phyloP scores from a whole-genome alignment of 768 basidiomycete species.

The Tephrocybe sp. region DNA sequence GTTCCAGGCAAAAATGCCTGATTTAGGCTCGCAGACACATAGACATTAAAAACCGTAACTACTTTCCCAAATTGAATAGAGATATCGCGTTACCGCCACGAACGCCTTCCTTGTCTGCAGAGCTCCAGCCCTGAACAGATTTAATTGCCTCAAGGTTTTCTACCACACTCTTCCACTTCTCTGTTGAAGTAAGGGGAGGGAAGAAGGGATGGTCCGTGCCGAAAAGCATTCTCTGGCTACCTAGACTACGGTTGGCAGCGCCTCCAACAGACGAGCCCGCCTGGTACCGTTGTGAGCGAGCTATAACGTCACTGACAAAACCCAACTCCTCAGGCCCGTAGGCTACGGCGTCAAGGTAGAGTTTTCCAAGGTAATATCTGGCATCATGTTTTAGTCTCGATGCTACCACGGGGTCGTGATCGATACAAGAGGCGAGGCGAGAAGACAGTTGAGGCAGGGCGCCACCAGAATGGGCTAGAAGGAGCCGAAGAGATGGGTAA shows the following conservation, averaged over 20 bases:
- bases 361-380: slow-evolving; percentile 75
- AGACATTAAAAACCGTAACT: slow-evolving; percentile 9
- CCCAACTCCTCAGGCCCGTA: slow-evolving; percentile 85
- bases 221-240: slow-evolving; percentile 66
- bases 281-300: slow-evolving; percentile 53
- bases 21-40: neutral
- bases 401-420: slow-evolving; percentile 80
- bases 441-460: slow-evolving; percentile 82
- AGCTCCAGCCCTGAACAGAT: slow-evolving; percentile 56
- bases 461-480: slow-evolving; percentile 88
- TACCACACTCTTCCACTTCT: slow-evolving; percentile 82
- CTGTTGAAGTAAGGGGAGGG: slow-evolving; percentile 65
- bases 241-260: slow-evolving; percentile 36
- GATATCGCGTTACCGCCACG: slow-evolving; percentile 70
- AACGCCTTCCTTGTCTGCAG: slow-evolving; percentile 60
- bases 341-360: slow-evolving; percentile 85
- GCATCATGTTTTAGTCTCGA: slow-evolving; percentile 77
- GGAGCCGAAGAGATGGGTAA: slow-evolving; percentile 68
- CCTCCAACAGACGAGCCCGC: slow-evolving; percentile 27
- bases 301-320: slow-evolving; percentile 70
- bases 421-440: slow-evolving; percentile 79
- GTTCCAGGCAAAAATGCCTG: slow-evolving; percentile 36
- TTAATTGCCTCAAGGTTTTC: slow-evolving; percentile 84
- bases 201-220: slow-evolving; percentile 93
- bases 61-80: slow-evolving; percentile 54